Evolutionary conservation across 352 stramenopile genomes (phyloP).

Genomic region (Sclerospora graminicola): DNA sequence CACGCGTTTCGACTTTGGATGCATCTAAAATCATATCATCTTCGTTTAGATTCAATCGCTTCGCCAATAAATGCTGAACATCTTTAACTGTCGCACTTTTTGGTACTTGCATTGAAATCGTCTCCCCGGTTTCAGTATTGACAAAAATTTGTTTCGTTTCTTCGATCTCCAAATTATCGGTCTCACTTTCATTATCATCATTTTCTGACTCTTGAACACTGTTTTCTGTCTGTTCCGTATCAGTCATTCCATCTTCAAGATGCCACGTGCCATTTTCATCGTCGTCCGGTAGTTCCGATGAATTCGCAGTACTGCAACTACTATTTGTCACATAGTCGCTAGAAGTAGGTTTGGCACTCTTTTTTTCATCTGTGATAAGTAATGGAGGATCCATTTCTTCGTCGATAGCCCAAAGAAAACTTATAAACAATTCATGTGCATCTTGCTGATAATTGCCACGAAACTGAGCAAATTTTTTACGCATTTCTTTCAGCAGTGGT

Average conservation of each 20-base stretch:
- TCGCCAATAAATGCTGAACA: constrained; percentile 42
- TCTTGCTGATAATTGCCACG: constrained; percentile 94
- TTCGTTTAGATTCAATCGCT: constrained; percentile 40
- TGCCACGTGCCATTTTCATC: constrained; percentile 13
- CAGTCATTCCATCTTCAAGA: constrained; percentile 14
- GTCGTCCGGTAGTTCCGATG: constrained; percentile 18
- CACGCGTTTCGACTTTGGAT: constrained; percentile 18
- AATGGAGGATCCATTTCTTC: constrained; percentile 50
- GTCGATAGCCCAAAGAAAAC: constrained; percentile 86
- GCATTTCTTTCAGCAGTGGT: constrained; percentile 52
- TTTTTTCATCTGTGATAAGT: not conserved
- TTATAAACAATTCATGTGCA: constrained; percentile 91
- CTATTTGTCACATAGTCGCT: constrained; percentile 14
- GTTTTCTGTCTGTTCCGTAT: constrained; percentile 10
- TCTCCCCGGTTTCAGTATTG: constrained; percentile 50
- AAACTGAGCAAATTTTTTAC: constrained; percentile 88
- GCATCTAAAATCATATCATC: constrained; percentile 43
- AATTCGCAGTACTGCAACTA: constrained; percentile 14
- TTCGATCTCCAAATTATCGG: constrained; percentile 14
- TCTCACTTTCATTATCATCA: constrained; percentile 17
- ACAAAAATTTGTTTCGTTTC: constrained; percentile 51
- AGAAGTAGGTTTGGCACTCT: not conserved
- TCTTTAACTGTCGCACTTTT: constrained; percentile 34
- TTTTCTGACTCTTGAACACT: constrained; percentile 13
- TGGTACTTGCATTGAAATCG: constrained; percentile 46